Evolutionary conservation across 192 early-diverging fungal species (phyloP), one percentile per base, ranked within the genome.

Genomic region (Chytriomyces sp.): DNA sequence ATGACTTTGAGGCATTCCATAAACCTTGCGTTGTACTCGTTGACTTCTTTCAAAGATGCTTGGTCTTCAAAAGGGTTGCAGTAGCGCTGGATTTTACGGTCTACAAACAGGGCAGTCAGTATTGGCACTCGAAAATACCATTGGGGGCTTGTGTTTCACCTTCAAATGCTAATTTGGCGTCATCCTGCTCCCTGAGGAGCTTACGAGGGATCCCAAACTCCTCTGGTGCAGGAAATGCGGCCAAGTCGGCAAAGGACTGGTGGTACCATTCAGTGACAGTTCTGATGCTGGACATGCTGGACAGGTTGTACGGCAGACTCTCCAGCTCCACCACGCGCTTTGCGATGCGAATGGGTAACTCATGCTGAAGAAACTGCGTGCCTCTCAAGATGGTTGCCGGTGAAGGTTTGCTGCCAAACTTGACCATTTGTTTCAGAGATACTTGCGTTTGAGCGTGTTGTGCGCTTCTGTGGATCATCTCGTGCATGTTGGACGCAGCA

Each of bases 281-380:
- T 50, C 89, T 78, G 69, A 98, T 92, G 43, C 93, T 93, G 8
- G 91, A 93, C 97, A 97, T 98, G 57, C 94, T 86, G 67, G 89
- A 91, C 45, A 98, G 87, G 45, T 89, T 88, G 68, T 94, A 89
- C 0, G 96, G 96, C 20, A 97, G 82, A 67, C 91, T 89, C 61
- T 98, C 97, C 28, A 98, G 88, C 84, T 98, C 97, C n/a, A 97
- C 95, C 48, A 96, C 95, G 24, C 97, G 89, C 78, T 96, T 94
- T 0, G 97, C 95, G 9, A 98, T 79, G 10, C 97, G 91, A 71
- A 98, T 93, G 11, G 95, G 97, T 45, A 98, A 85, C 81, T 98
- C 97, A 48, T 83, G 61, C 35, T 82, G 83, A 2, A 88, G 81
- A 72, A 88, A 88, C 72, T 88, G 85, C 24, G 85, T 79, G 7